Percentiles rank a stretch among this genome's conserved stretches.
phyloP scores from a whole-genome alignment of 371 early-diverging fungal genomes.

The Batrachochytrium dendrobatidis region DNA sequence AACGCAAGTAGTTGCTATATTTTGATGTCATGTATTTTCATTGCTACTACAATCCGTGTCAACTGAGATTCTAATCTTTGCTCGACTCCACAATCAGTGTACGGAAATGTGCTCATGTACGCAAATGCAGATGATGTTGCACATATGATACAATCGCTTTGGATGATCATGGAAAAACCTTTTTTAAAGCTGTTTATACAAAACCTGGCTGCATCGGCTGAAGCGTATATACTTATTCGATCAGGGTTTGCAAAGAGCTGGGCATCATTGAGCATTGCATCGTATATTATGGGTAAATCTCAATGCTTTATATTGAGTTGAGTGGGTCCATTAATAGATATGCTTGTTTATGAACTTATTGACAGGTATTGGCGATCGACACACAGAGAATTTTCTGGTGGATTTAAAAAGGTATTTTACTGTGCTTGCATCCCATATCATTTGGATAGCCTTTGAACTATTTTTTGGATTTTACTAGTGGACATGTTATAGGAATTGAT shows the following conservation, averaged over 20 bases:
- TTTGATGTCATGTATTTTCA: background rate
- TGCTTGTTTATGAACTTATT: background rate
- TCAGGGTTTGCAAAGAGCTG: constrained; percentile 52
- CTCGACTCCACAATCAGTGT: too few species aligned
- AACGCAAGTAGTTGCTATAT: constrained; percentile 1
- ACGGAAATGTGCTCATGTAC: constrained; percentile 42
- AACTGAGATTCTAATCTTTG: too few species aligned
- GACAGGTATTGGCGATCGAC: constrained; percentile 62
- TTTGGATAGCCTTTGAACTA: background rate
- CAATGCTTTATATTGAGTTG: background rate
- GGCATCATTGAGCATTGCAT: constrained; percentile 52
- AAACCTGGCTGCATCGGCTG: constrained; percentile 53
- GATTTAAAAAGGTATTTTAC: constrained; percentile 42
- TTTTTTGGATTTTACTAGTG: constrained; percentile 26
- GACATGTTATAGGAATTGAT: constrained; percentile 58
- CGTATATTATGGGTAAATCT: constrained; percentile 51
- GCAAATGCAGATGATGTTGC: constrained; percentile 41
- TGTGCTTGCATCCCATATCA: background rate
- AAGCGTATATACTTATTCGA: constrained; percentile 55
- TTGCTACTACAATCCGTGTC: too few species aligned
- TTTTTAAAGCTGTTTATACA: constrained; percentile 44
- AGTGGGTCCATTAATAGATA: background rate
- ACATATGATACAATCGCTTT: constrained; percentile 33
- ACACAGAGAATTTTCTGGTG: constrained; percentile 60
- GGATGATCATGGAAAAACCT: constrained; percentile 24